Conservation (phyloP, 306 rosid genomes). For the Acacia confusa region DNA sequence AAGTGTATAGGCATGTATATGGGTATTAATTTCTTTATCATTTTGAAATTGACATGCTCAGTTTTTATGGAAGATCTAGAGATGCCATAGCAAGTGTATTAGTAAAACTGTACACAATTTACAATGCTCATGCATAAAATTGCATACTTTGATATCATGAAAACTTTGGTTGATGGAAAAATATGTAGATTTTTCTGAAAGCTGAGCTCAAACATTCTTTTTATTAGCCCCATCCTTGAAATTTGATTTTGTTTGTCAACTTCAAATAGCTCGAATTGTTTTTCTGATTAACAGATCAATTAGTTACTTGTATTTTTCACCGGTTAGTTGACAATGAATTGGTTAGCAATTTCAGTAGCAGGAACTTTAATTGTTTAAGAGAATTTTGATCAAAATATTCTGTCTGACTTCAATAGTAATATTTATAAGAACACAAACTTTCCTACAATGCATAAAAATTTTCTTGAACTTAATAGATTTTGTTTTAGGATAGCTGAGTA, state of each 20-base stretch:
- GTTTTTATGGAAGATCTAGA: neutral
- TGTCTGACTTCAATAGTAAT: conserved; percentile 15
- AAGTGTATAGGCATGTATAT: neutral
- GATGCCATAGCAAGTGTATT: neutral
- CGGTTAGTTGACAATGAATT: conserved; percentile 11
- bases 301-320: conserved; percentile 15
- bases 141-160: neutral
- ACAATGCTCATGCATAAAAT: neutral
- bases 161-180: neutral
- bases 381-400: neutral
- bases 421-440: conserved; percentile 9
- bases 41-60: neutral
- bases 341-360: neutral
- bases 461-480: neutral
- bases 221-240: neutral
- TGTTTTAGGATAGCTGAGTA: conserved; percentile 20
- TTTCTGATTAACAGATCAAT: neutral
- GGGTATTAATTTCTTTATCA: neutral
- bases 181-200: neutral
- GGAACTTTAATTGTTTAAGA: conserved; percentile 11
- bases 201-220: neutral
- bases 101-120: neutral
- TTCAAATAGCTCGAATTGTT: neutral
- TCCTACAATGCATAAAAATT: neutral
- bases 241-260: neutral